Evolutionary conservation across 306 rosid species (phyloP).

Genomic region (Canavalia ensiformis): DNA sequence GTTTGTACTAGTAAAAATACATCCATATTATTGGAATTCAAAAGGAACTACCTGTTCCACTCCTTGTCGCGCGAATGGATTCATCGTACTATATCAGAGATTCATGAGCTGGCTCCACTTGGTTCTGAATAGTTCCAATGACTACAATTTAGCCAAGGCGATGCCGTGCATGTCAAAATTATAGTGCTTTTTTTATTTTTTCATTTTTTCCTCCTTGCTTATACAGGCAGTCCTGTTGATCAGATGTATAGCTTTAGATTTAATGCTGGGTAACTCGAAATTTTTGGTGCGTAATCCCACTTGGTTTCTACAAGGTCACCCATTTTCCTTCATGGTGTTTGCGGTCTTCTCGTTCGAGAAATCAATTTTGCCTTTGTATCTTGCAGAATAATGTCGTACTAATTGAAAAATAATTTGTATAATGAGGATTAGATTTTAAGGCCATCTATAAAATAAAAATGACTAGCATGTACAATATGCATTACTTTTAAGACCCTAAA

Average conservation of each 20-base stretch:
- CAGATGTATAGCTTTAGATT: constrained; percentile 54
- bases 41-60: constrained; percentile 41
- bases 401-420: constrained; percentile 36
- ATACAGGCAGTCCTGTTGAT: constrained; percentile 39
- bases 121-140: constrained; percentile 20
- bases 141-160: constrained; percentile 37
- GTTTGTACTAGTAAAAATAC: constrained; percentile 13
- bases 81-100: constrained; percentile 17
- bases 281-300: constrained; percentile 44
- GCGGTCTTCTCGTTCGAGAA: constrained; percentile 52
- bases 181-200: neutral
- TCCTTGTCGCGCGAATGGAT: constrained; percentile 28
- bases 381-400: constrained; percentile 35
- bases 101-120: constrained; percentile 32
- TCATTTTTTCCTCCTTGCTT: neutral
- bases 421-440: constrained; percentile 5
- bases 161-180: constrained; percentile 27
- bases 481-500: neutral
- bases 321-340: constrained; percentile 36
- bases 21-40: constrained; percentile 10
- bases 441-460: constrained; percentile 7
- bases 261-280: constrained; percentile 43
- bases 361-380: constrained; percentile 55
- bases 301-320: constrained; percentile 38
- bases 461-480: neutral